phyloP scores from a whole-genome alignment of 805 yeast species.

The Yarrowia sp. region DNA sequence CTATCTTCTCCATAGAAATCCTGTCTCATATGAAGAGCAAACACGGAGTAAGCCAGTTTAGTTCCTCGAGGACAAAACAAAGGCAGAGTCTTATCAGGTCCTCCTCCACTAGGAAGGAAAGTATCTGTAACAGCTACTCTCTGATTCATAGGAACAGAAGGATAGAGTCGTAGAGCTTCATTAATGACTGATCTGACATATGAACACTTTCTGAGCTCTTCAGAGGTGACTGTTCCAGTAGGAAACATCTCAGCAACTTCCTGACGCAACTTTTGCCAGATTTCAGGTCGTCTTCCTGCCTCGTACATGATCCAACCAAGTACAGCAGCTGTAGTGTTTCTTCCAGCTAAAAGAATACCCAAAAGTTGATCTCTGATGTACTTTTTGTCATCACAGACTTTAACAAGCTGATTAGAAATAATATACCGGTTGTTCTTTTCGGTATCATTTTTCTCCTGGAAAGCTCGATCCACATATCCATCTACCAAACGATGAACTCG shows the following conservation, averaged over 20 bases:
- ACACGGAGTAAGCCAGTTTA: slow-evolving; percentile 41
- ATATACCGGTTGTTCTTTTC: slow-evolving; percentile 41
- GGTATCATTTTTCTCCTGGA: slow-evolving; percentile 35
- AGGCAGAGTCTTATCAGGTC: slow-evolving; percentile 41
- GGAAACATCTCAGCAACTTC: slow-evolving; percentile 32
- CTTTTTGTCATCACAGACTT: slow-evolving; percentile 46
- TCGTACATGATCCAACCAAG: slow-evolving; percentile 46
- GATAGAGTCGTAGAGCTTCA: slow-evolving; percentile 48
- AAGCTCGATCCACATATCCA: slow-evolving; percentile 30
- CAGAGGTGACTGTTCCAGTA: slow-evolving; percentile 40
- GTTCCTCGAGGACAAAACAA: slow-evolving; percentile 44
- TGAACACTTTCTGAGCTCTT: slow-evolving; percentile 44
- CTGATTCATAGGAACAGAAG: slow-evolving; percentile 48
- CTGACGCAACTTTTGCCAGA: slow-evolving; percentile 41
- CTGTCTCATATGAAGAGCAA: slow-evolving; percentile 44
- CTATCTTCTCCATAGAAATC: slow-evolving; percentile 46
- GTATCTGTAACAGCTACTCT: slow-evolving; percentile 46
- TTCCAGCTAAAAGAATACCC: slow-evolving; percentile 49
- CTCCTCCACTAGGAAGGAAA: slow-evolving; percentile 52
- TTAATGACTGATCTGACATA: slow-evolving; percentile 47
- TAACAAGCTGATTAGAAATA: slow-evolving; percentile 48
- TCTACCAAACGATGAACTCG: not conserved
- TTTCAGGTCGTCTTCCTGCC: slow-evolving; percentile 44
- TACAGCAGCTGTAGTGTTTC: slow-evolving; percentile 52
- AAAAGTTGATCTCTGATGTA: slow-evolving; percentile 48